Evolutionary conservation across 352 stramenopile species (phyloP).

Genomic region (Globisporangium echinulatum): DNA sequence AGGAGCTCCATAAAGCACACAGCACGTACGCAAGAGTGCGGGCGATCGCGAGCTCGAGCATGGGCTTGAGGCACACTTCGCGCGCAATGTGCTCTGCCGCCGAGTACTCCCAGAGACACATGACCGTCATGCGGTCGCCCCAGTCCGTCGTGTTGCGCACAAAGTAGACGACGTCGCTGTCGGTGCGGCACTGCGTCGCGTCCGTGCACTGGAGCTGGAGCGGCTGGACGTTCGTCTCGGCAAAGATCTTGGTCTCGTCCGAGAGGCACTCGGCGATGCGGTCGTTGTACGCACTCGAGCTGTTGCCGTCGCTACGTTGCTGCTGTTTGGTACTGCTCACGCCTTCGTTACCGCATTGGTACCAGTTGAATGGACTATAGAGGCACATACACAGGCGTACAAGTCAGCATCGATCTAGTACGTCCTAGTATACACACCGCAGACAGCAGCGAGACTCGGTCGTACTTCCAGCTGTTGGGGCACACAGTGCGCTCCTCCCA

Average conservation of each 20-base stretch:
- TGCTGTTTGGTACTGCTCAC: slow-evolving; percentile 19
- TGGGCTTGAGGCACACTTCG: slow-evolving; percentile 65
- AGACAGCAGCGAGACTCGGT: not conserved
- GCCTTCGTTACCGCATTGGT: slow-evolving; percentile 65
- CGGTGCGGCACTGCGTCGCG: slow-evolving; percentile 38
- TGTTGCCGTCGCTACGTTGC: slow-evolving; percentile 15
- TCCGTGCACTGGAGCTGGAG: slow-evolving; percentile 64
- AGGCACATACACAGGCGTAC: not conserved
- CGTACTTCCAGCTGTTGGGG: slow-evolving; percentile 76
- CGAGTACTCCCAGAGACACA: slow-evolving; percentile 81
- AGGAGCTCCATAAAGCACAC: not conserved
- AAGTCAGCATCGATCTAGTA: no score
- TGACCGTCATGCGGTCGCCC: slow-evolving; percentile 78
- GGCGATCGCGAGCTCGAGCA: slow-evolving; percentile 66
- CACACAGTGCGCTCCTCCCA: slow-evolving; percentile 76
- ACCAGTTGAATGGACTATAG: slow-evolving; percentile 73
- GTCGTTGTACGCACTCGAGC: slow-evolving; percentile 32
- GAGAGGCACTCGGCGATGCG: slow-evolving; percentile 47
- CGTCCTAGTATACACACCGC: not conserved
- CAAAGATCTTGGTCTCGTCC: slow-evolving; percentile 61
- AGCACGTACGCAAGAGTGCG: slow-evolving; percentile 33
- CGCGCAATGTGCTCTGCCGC: slow-evolving; percentile 28
- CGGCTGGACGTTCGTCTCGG: slow-evolving; percentile 65
- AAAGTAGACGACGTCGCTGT: slow-evolving; percentile 67
- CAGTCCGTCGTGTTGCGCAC: slow-evolving; percentile 76